A percentile compares a stretch with the other conserved stretches of the same genome.
phyloP scores from a whole-genome alignment of 2,329 filamentous ascomycete species.

The Blastomyces silverae region DNA sequence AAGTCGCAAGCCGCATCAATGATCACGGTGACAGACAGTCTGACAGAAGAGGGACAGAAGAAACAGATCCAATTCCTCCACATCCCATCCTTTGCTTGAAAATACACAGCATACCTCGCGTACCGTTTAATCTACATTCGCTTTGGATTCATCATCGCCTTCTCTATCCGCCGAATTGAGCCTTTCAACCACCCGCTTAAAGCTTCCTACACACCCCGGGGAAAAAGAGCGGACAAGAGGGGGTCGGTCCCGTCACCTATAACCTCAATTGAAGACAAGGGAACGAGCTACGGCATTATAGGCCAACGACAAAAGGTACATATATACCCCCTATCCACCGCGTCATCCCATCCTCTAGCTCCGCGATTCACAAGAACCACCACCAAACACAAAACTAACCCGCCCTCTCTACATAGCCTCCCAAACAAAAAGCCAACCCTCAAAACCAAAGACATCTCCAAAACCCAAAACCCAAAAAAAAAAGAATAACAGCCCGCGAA shows the following conservation, averaged over 20 bases:
- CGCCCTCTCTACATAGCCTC: neutral
- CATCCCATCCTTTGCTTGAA: neutral
- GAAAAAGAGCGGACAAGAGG: too few species aligned
- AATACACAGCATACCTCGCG: neutral
- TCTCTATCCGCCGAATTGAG: neutral
- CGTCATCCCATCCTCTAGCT: neutral
- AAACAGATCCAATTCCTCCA: neutral
- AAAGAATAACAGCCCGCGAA: neutral
- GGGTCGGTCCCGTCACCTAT: neutral
- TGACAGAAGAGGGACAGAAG: neutral
- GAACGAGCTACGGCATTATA: neutral
- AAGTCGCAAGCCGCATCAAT: neutral
- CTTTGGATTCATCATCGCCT: neutral
- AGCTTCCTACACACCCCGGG: neutral
- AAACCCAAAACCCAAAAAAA: slow-evolving; percentile 17
- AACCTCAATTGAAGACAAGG: neutral
- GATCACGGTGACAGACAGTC: too few species aligned
- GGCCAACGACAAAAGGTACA: neutral
- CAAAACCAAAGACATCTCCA: slow-evolving; percentile 17
- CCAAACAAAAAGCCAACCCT: neutral
- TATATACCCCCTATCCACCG: neutral
- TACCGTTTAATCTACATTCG: neutral
- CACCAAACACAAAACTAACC: neutral
- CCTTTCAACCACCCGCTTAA: neutral
- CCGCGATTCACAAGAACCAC: too few species aligned